A percentile compares a stretch with the other conserved stretches of the same genome.
phyloP scores from a whole-genome alignment of 164 flowering plant species.

The Magnolia kwangsiensis region DNA sequence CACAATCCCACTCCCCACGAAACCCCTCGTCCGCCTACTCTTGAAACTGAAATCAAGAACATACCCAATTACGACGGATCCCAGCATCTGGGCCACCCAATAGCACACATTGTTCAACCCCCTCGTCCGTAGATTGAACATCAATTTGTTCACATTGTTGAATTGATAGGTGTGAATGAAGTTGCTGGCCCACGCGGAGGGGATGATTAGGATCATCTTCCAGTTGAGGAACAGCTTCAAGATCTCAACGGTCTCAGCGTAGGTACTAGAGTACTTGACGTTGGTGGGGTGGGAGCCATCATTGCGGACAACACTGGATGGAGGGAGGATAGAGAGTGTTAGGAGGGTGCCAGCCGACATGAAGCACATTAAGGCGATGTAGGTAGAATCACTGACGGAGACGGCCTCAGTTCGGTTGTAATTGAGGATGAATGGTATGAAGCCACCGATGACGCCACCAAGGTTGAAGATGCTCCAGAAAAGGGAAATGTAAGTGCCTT shows the following conservation, averaged over 20 bases:
- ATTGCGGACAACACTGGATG: slow-evolving; percentile 55
- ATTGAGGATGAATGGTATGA: slow-evolving; percentile 73
- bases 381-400: slow-evolving; percentile 81
- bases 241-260: slow-evolving; percentile 51
- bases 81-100: slow-evolving; percentile 98
- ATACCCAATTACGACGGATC: slow-evolving; percentile 70
- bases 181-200: slow-evolving; percentile 92
- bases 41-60: slow-evolving; percentile 71
- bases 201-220: slow-evolving; percentile 75
- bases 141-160: slow-evolving; percentile 64
- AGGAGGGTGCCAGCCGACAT: slow-evolving; percentile 65
- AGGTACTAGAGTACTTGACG: slow-evolving; percentile 55
- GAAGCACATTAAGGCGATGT: slow-evolving; percentile 82
- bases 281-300: slow-evolving; percentile 63
- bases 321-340: slow-evolving; percentile 60
- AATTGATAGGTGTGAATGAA: slow-evolving; percentile 91
- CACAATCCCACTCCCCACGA: slow-evolving; percentile 58
- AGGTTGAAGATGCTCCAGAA: slow-evolving; percentile 92
- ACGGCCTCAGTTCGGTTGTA: slow-evolving; percentile 49
- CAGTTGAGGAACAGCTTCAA: slow-evolving; percentile 68
- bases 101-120: slow-evolving; percentile 91
- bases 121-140: slow-evolving; percentile 78
- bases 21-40: slow-evolving; percentile 73
- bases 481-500: slow-evolving; percentile 73
- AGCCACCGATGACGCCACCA: slow-evolving; percentile 95